Percentiles rank a stretch among this genome's conserved stretches.
Evolutionary conservation across 345 rosid species (phyloP).

Genomic region (Mercurialis annua): DNA sequence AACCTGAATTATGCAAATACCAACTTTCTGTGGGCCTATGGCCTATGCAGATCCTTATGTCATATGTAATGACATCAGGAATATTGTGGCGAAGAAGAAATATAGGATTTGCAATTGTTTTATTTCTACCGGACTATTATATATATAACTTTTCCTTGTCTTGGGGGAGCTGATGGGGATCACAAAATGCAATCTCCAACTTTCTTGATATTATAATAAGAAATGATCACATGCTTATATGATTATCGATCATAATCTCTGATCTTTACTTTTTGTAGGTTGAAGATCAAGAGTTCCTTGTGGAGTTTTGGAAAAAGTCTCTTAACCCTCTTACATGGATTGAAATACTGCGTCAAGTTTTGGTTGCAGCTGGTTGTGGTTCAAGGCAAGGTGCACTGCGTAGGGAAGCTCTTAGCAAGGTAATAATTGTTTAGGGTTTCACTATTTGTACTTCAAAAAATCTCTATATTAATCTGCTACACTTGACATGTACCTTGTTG

Average conservation of each 20-base stretch:
- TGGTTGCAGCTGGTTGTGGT: constrained; percentile 92
- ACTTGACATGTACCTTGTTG: background rate
- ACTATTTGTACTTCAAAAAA: background rate
- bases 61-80: background rate
- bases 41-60: background rate
- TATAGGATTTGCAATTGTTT: background rate
- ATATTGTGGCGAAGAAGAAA: constrained; percentile 4
- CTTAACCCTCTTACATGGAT: constrained; percentile 93
- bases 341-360: constrained; percentile 75
- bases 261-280: constrained; percentile 45
- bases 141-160: too few relatives aligned
- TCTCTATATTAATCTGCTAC: background rate
- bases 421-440: constrained; percentile 20
- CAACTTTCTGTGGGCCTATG: background rate
- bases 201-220: background rate
- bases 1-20: background rate
- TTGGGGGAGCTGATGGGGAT: background rate
- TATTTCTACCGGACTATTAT: too few relatives aligned
- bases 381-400: constrained; percentile 50
- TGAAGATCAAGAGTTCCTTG: constrained; percentile 56
- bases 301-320: constrained; percentile 77
- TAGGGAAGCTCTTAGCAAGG: constrained; percentile 67
- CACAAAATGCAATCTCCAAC: background rate
- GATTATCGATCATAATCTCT: too few relatives aligned
- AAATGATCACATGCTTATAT: background rate